These are phyloP conservation scores for Blumeriella jaapii DNA, from an alignment of 2,329 filamentous ascomycete genomes.

Conservation along the genomic window DNA sequence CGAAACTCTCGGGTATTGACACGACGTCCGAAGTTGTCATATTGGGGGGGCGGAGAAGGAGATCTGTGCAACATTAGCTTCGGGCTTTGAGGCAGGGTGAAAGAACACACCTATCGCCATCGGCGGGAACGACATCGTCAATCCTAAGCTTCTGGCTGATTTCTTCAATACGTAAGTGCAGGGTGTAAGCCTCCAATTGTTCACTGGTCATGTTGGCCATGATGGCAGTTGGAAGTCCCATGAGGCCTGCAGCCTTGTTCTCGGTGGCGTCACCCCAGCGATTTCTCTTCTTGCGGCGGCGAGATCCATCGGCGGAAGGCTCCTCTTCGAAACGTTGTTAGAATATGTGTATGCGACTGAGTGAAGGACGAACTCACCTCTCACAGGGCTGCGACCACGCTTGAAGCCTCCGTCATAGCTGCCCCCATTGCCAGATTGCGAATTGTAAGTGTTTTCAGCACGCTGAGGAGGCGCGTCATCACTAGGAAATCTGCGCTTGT, in stretches of 20 bases:
- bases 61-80: slow-evolving; percentile 48
- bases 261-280: slow-evolving; percentile 95
- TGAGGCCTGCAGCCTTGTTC: slow-evolving; percentile 96
- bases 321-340: slow-evolving; percentile 21
- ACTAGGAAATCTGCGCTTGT: slow-evolving; percentile 65
- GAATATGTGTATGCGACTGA: not conserved
- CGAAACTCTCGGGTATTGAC: slow-evolving; percentile 98
- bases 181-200: slow-evolving; percentile 92
- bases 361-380: slow-evolving; percentile 43
- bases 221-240: slow-evolving; percentile 94
- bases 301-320: slow-evolving; percentile 53
- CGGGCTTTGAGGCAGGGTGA: slow-evolving; percentile 1
- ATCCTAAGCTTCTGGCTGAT: slow-evolving; percentile 99
- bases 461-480: slow-evolving; percentile 32
- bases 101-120: slow-evolving; percentile 74
- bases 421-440: slow-evolving; percentile 12
- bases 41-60: slow-evolving; percentile 88
- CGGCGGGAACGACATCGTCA: slow-evolving; percentile 94
- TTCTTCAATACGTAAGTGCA: slow-evolving; percentile 95
- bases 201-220: slow-evolving; percentile 97
- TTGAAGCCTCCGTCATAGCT: slow-evolving; percentile 40
- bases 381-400: slow-evolving; percentile 85
- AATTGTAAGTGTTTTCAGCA: slow-evolving; percentile 23
- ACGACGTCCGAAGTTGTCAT: slow-evolving; percentile 98
- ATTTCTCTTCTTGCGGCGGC: slow-evolving; percentile 95